These are phyloP conservation scores for Tylopilus rubrobrunneus DNA, from an alignment of 768 basidiomycete species.

Conservation along the genomic window DNA sequence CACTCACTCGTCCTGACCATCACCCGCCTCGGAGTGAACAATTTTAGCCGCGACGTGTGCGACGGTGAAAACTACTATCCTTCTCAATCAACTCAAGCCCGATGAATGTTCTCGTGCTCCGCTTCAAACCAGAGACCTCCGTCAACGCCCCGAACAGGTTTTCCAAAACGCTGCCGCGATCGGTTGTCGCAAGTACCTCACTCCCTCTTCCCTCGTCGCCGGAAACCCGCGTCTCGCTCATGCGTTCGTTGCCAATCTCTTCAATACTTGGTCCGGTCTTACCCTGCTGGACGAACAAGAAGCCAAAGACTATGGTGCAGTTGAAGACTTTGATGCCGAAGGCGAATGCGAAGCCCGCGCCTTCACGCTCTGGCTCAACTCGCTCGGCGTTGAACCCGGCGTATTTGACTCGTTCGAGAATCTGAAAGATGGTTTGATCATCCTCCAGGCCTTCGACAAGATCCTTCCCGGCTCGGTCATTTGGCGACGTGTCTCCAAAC, in stretches of 20 bases:
- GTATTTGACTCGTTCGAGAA: slow-evolving; percentile 98
- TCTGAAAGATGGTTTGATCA: slow-evolving; percentile 84
- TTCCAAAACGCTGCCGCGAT: slow-evolving; percentile 92
- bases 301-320: slow-evolving; percentile 80
- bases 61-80: slow-evolving; percentile 95
- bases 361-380: slow-evolving; percentile 98
- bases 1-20: not conserved
- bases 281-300: slow-evolving; percentile 93
- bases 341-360: slow-evolving; percentile 98
- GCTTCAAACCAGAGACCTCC: slow-evolving; percentile 78
- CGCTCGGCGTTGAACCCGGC: slow-evolving; percentile 91
- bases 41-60: slow-evolving; percentile 95
- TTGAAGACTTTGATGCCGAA: slow-evolving; percentile 99
- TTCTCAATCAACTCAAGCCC: slow-evolving; percentile 94
- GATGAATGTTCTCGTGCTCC: slow-evolving; percentile 89
- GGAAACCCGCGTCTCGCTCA: slow-evolving; percentile 98
- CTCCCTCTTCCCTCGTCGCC: slow-evolving; percentile 82
- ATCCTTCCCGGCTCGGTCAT: slow-evolving; percentile 87
- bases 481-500: slow-evolving; percentile 83
- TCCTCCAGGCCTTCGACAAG: slow-evolving; percentile 97
- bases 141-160: slow-evolving; percentile 89
- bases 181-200: slow-evolving; percentile 94
- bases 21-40: slow-evolving; percentile 69
- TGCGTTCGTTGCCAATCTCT: slow-evolving; percentile 96
- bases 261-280: slow-evolving; percentile 96